Evolutionary conservation across 2,329 filamentous ascomycete species (phyloP), one percentile per base, ranked within the genome.

Genomic region (Fusarium redolens): DNA sequence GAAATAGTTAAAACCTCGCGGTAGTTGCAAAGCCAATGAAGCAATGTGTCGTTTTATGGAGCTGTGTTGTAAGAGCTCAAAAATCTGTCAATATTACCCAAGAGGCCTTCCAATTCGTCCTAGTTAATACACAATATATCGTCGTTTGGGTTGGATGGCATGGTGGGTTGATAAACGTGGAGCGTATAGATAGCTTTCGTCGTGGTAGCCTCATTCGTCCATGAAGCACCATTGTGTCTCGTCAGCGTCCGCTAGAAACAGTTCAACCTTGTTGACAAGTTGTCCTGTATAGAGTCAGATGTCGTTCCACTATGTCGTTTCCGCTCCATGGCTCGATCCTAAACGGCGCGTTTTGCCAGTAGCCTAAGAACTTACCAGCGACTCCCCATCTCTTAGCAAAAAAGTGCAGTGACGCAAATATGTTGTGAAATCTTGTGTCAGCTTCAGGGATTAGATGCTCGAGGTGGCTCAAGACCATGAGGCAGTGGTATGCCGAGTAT

Each of bases 351-450:
- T 35, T 56, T 65, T 69, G 66, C 65, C 52, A 69, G 35, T 44
- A 56, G 37, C 40, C 13, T 28, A 65, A 33, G 25, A 31, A 74
- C 79, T 63, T 60, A 80, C 79, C 79, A 33, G 79, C 80, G 68
- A 81, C 77, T 40, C 75, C 78, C 80, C 80, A 81, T 55, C 80
- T 68, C 68, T 81, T 81, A 12, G 79, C 79, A 41, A 81, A 81
- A 65, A 78, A 81, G 56, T 81, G 79, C 31, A 81, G 72, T 13
- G 78, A 78, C 35, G 79, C 78, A 66, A 79, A 81, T 25, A 81
- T 77, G 37, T 81, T 79, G 45, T 80, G 79, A 59, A 81, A 81
- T 44, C 76, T 73, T n/a, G 68, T 66, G 20, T 78, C 78, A 35
- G 78, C 78, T 33, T 81, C 78, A 15, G 78, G 76, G 41, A 82